Percentiles rank a stretch among this genome's conserved stretches.
Evolutionary conservation across 768 basidiomycete genomes (phyloP).

Genomic region (Xerocomellus amylosporus): DNA sequence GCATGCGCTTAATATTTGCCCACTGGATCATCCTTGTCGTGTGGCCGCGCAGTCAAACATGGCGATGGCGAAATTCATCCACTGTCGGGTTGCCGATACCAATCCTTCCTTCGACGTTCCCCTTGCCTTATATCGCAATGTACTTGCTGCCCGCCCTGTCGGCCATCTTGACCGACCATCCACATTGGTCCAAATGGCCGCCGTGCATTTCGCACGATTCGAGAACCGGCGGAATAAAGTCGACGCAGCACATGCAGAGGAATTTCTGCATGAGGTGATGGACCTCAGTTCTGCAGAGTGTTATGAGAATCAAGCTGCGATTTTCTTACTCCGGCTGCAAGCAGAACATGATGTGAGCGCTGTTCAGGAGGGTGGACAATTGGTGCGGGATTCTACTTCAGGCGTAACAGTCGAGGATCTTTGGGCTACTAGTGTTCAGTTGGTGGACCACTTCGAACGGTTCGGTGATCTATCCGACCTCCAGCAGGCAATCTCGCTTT

Average conservation of each 20-base stretch:
- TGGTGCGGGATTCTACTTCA: no score
- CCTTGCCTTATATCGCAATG: not conserved
- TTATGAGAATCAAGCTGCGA: not conserved
- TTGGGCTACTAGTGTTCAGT: no score
- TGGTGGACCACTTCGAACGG: not conserved
- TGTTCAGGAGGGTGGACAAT: not conserved
- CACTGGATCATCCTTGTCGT: conserved; percentile 1
- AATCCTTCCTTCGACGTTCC: not conserved
- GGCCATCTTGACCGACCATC: conserved; percentile 4
- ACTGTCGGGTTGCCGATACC: not conserved
- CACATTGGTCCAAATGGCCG: conserved; percentile 1
- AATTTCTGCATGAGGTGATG: not conserved
- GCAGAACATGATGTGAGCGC: not conserved
- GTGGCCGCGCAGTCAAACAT: not conserved
- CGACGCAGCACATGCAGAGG: not conserved
- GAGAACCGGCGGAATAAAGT: not conserved
- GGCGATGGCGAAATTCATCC: not conserved
- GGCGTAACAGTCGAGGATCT: not conserved
- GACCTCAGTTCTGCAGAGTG: not conserved
- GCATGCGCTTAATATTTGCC: no score
- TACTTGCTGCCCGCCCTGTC: not conserved
- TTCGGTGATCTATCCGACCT: not conserved
- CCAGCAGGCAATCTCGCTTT: not conserved
- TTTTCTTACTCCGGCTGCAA: not conserved
- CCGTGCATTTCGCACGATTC: not conserved